Evolutionary conservation across 2,329 filamentous ascomycete genomes (phyloP).

Genomic region (Zasmidium citrigriseum): DNA sequence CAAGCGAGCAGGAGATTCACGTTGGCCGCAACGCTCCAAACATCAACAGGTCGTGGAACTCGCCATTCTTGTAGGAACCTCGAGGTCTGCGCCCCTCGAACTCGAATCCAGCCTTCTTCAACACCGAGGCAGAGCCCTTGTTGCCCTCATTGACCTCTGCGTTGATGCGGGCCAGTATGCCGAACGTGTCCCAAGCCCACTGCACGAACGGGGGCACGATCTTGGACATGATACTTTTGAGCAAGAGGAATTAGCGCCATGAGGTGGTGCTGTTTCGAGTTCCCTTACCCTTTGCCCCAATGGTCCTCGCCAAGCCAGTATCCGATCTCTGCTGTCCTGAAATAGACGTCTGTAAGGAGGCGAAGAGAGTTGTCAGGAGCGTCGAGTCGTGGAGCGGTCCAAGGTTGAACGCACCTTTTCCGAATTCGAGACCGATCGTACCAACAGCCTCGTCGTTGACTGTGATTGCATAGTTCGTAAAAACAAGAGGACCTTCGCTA

Average conservation of each 20-base stretch:
- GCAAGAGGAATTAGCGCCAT: not conserved
- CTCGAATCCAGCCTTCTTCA: constrained; percentile 42
- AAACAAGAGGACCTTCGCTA: constrained; percentile 18
- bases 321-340: constrained; percentile 42
- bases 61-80: constrained; percentile 38
- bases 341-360: constrained; percentile 33
- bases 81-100: constrained; percentile 39
- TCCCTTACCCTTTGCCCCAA: constrained; percentile 33
- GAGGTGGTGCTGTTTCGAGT: not conserved
- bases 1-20: not conserved
- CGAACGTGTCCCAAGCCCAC: constrained; percentile 38
- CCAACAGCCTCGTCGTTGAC: constrained; percentile 36
- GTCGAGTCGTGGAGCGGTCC: not conserved
- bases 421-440: constrained; percentile 38
- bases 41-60: constrained; percentile 34
- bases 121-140: constrained; percentile 35
- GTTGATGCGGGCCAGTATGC: constrained; percentile 33
- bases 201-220: constrained; percentile 36
- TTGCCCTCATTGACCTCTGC: constrained; percentile 36
- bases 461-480: constrained; percentile 26
- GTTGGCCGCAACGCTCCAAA: constrained; percentile 37
- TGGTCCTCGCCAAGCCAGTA: constrained; percentile 44
- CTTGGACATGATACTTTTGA: constrained; percentile 34
- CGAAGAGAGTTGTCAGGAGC: not conserved
- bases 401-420: constrained; percentile 28